Base-by-base conservation (phyloP, 176 grass and related monocot species). In the Coix lacrymajobi region DNA sequence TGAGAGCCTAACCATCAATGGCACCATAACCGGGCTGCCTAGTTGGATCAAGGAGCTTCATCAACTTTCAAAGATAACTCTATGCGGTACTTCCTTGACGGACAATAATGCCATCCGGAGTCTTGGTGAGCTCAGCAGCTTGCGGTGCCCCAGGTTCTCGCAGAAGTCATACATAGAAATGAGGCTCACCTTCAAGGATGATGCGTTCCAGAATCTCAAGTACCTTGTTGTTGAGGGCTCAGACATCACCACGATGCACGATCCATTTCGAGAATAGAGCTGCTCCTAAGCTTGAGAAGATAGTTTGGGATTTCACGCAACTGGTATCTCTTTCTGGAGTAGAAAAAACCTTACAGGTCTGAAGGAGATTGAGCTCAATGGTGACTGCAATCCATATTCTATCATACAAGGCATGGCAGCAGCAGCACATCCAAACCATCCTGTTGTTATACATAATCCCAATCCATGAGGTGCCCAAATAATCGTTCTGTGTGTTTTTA, bases 1-100 rank as follows among this genome's bases (percentile, higher is more conserved):
- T 5, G 8, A 65, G 26, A 87, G 84, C 77, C 52, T 87, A 17
- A 73, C 3, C 45, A 71, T 87, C 49, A 49, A 11, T 4, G 84
- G 76, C 0, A 22, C 19, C 33, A 66, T 64, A 51, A 46, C 15
- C 0, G 61, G n/a, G 62, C 49, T 86, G 4, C 83, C 71, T 71
- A 43, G 13, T 11, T 79, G 84, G 84, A 64, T 81, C 19, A 63
- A 20, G 6, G n/a, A 70, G 11, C 84, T 78, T 45, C 60, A 17
- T 15, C 11, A 12, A 58, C 66, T 87, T 7, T 9, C 37, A 29
- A 87, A 81, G 37, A 37, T 81, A 48, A 81, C 66, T 15, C 52
- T 86, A 2, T 16, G 19, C 38, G 32, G 57, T 1, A 81, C 77
- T 7, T 36, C 3, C 22, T 25, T 86, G 65, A 64, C 2, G 8